Percentiles rank a stretch among this genome's conserved stretches.
These are phyloP conservation scores for Penicillium odoratum DNA, from an alignment of 495 filamentous ascomycete genomes.

Conservation along the genomic window DNA sequence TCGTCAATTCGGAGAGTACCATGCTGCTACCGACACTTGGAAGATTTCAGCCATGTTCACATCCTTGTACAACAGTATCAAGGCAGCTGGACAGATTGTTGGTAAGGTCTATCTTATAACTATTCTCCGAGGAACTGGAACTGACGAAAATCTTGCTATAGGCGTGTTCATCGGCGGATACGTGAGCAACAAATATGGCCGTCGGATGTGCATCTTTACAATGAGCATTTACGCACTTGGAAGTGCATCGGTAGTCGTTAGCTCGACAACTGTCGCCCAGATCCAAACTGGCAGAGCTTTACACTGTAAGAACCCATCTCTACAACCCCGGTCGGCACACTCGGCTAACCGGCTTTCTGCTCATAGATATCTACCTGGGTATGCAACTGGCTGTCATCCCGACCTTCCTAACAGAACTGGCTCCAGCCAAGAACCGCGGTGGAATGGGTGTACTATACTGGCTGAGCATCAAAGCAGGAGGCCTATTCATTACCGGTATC, in stretches of 20 bases:
- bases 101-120: slow-evolving; percentile 1
- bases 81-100: slow-evolving; percentile 31
- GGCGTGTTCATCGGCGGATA: slow-evolving; percentile 29
- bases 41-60: slow-evolving; percentile 24
- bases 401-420: slow-evolving; percentile 32
- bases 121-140: too few species aligned
- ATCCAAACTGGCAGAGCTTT: slow-evolving; percentile 33
- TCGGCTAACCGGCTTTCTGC: neutral
- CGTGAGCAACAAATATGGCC: slow-evolving; percentile 32
- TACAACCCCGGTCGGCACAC: neutral
- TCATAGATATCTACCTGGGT: slow-evolving; percentile 32
- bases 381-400: slow-evolving; percentile 38
- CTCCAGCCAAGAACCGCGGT: slow-evolving; percentile 35
- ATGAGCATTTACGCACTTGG: slow-evolving; percentile 38
- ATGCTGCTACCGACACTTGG: slow-evolving; percentile 19
- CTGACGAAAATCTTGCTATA: slow-evolving; percentile 3
- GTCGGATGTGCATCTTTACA: slow-evolving; percentile 34
- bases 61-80: slow-evolving; percentile 36
- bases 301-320: slow-evolving; percentile 21
- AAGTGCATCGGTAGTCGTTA: slow-evolving; percentile 32
- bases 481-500: slow-evolving; percentile 30
- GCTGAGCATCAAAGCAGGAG: slow-evolving; percentile 24
- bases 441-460: slow-evolving; percentile 36
- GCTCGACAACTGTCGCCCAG: slow-evolving; percentile 28
- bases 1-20: slow-evolving; percentile 32